Conservation (phyloP, 306 rosid genomes). For the Sicyos edulis region DNA sequence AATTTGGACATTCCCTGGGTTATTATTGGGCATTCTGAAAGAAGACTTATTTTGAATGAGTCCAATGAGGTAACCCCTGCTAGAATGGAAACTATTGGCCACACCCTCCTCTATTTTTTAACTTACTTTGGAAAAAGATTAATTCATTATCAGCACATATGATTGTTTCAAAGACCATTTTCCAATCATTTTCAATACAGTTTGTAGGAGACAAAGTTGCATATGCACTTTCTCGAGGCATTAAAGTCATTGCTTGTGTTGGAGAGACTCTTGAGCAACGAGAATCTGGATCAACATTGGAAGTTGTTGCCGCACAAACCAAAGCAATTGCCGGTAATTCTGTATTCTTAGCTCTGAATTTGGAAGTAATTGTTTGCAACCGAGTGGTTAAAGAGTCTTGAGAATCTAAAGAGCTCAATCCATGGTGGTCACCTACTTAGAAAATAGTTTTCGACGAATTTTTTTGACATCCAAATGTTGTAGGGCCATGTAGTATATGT, state of each 20-base stretch:
- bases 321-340: conserved; percentile 58
- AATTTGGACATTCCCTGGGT: conserved; percentile 80
- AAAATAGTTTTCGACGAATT: too few species aligned
- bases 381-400: too few species aligned
- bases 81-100: neutral
- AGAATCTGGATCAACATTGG: conserved; percentile 56
- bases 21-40: conserved; percentile 75
- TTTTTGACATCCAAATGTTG: too few species aligned
- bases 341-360: neutral
- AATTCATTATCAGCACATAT: too few species aligned
- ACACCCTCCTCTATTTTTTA: neutral
- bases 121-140: too few species aligned
- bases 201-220: too few species aligned
- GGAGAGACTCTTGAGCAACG: conserved; percentile 91
- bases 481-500: too few species aligned
- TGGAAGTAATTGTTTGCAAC: too few species aligned
- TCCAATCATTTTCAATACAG: neutral
- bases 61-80: conserved; percentile 23
- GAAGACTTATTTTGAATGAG: conserved; percentile 67
- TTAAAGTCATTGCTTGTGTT: conserved; percentile 81
- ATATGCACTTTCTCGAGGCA: conserved; percentile 22
- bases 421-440: too few species aligned
- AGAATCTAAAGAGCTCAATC: too few species aligned
- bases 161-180: too few species aligned
- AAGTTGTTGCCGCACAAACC: conserved; percentile 71